phyloP scores from a whole-genome alignment of 1,139 yeast species.

The Protomyces gravidus region DNA sequence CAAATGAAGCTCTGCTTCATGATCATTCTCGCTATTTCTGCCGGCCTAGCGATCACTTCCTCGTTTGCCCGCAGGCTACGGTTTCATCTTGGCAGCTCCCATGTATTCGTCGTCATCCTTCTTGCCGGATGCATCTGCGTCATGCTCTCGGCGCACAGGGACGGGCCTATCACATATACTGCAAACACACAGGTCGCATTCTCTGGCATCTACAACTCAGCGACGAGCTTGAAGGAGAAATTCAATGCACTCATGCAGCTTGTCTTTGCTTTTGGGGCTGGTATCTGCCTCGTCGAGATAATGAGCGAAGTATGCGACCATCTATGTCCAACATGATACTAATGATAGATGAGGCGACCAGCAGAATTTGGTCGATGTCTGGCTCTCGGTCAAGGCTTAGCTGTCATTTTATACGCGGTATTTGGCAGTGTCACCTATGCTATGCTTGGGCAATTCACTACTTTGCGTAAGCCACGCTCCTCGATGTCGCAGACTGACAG shows the following conservation, averaged over 20 bases:
- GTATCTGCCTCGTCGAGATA: not conserved
- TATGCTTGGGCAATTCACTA: not conserved
- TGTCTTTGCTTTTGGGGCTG: not conserved
- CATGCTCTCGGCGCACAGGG: not conserved
- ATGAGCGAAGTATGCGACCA: not conserved
- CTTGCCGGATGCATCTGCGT: not conserved
- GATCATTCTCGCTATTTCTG: not conserved
- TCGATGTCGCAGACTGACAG: not conserved
- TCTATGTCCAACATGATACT: not conserved
- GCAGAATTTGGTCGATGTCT: not conserved
- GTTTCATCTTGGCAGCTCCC: not conserved
- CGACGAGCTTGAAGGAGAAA: not conserved
- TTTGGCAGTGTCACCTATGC: not conserved
- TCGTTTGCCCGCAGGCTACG: not conserved
- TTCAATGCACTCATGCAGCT: not conserved
- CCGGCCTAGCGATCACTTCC: not conserved
- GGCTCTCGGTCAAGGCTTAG: not conserved
- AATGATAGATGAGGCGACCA: not conserved
- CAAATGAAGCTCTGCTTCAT: not conserved
- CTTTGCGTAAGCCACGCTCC: not conserved
- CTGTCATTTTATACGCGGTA: not conserved
- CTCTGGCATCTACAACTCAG: not conserved
- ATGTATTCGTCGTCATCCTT: not conserved
- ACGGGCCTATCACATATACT: not conserved
- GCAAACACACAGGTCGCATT: not conserved